Conservation (phyloP, 768 basidiomycete species). For the Mycena rebaudengoi region DNA sequence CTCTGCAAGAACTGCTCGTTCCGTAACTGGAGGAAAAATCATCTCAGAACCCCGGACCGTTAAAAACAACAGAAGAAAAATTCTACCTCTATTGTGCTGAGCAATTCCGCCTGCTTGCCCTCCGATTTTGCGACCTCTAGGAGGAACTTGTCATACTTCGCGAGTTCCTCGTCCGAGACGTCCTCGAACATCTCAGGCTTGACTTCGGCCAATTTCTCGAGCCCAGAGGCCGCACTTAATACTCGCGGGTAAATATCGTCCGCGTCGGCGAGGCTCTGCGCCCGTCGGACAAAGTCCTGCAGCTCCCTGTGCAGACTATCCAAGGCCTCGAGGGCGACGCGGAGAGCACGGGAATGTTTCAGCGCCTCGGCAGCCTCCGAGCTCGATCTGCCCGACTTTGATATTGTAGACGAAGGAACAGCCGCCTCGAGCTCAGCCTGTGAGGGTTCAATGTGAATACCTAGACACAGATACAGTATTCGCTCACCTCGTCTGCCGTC, state of each 20-base stretch:
- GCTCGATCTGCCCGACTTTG: slow-evolving; percentile 40
- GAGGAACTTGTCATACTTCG: slow-evolving; percentile 83
- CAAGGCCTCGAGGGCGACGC: slow-evolving; percentile 79
- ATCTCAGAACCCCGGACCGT: not conserved
- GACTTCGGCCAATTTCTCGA: slow-evolving; percentile 74
- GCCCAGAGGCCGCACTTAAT: slow-evolving; percentile 66
- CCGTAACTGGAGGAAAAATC: slow-evolving; percentile 47
- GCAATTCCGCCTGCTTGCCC: slow-evolving; percentile 68
- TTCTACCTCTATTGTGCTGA: slow-evolving; percentile 76
- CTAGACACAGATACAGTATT: not conserved
- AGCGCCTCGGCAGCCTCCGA: slow-evolving; percentile 59
- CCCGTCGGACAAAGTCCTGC: slow-evolving; percentile 69
- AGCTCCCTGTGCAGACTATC: slow-evolving; percentile 74
- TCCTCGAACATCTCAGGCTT: slow-evolving; percentile 91
- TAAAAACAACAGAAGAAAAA: not conserved
- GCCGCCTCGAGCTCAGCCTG: slow-evolving; percentile 73
- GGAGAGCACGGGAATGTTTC: slow-evolving; percentile 72
- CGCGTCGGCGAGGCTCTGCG: slow-evolving; percentile 62
- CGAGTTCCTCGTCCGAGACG: slow-evolving; percentile 77
- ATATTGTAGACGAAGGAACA: slow-evolving; percentile 71
- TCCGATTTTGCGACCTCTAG: slow-evolving; percentile 61
- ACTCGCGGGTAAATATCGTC: slow-evolving; percentile 83
- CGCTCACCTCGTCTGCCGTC: slow-evolving; percentile 70
- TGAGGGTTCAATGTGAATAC: not conserved
- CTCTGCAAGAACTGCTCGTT: slow-evolving; percentile 81